Percentiles rank a stretch among this genome's conserved stretches.
Conservation (phyloP, 2,329 filamentous ascomycete species). For the Leptographium procerum region DNA sequence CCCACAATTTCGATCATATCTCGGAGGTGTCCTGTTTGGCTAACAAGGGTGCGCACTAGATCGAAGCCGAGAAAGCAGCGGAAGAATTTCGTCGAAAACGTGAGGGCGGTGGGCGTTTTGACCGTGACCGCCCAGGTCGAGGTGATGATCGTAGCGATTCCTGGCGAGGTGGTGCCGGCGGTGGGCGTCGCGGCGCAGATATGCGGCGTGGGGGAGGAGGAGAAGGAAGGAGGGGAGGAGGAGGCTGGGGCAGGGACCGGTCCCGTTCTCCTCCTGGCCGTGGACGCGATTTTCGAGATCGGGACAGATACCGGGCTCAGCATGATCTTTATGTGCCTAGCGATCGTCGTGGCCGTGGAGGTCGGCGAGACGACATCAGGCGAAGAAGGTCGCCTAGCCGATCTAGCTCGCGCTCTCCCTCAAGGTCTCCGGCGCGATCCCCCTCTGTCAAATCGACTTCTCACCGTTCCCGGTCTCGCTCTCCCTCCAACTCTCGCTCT, state of each 20-base stretch:
- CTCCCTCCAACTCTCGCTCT: constrained; percentile 8
- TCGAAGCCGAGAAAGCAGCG: constrained; percentile 71
- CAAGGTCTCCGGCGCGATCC: constrained; percentile 23
- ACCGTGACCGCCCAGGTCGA: constrained; percentile 21
- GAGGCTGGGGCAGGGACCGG: constrained; percentile 32
- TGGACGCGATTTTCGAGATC: constrained; percentile 27
- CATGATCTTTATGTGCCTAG: constrained; percentile 44
- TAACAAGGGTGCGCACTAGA: constrained; percentile 31
- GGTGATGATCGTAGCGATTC: constrained; percentile 34
- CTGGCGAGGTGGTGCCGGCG: constrained; percentile 42
- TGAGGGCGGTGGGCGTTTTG: constrained; percentile 42
- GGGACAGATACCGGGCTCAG: constrained; percentile 24
- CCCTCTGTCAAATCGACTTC: constrained; percentile 12
- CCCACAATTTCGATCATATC: neutral
- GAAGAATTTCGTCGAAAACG: constrained; percentile 62
- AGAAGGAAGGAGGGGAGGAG: constrained; percentile 35
- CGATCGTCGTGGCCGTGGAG: constrained; percentile 26
- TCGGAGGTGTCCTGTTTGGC: too few relatives aligned
- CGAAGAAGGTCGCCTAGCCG: constrained; percentile 27
- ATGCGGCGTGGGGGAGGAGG: constrained; percentile 29
- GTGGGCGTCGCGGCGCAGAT: constrained; percentile 31
- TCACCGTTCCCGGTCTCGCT: constrained; percentile 1
- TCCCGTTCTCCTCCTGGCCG: constrained; percentile 37
- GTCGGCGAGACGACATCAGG: constrained; percentile 29
- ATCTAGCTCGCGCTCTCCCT: constrained; percentile 23